Base-by-base conservation (phyloP, 2,329 filamentous ascomycete genomes). In the Malbranchea cinnamomea region DNA sequence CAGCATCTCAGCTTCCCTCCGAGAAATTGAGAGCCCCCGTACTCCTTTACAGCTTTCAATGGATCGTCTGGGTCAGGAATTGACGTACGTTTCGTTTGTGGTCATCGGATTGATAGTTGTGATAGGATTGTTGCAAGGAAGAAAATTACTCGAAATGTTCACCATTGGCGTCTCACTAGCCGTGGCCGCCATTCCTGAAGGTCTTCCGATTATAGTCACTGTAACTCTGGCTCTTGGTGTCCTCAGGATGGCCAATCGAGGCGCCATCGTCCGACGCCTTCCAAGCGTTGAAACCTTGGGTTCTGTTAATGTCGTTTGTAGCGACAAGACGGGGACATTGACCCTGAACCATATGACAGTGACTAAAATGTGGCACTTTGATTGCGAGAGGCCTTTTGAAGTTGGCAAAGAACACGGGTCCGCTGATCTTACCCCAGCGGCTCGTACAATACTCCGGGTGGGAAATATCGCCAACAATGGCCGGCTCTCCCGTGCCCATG, bases 281-380 rank as follows among this genome's bases (percentile, higher is more conserved):
- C 91, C 91, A 13, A 95, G 89, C 54, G 91, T 98, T 6, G 89
- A 98, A 53, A 98, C 89, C 1, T 61, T 98, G 4, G 91, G 91
- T 6, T 94, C 85, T n/a, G 89, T 98, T 35, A 98, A 95, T 46
- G 85, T 98, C n/a, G 83, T 98, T 5, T 98, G 91, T 60, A 94
- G 84, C 42, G 89, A 98, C 63, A 98, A 98, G 60, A 98, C 89
- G 24, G 83, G 87, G 18, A 98, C 89, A 2, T 61, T 98, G 37
- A 98, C 89, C 0, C 84, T 85, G 50, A 98, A 95, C 50, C 89
- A 98, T 50, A 95, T 98, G 89, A 92, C 89, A 1, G 84, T 84
- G 0, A 85, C 84, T 10, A 92, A 89, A 48, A 75, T 98, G 63
- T 98, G 89, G 89, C 81, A 87, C 50, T 92, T 92, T 52, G 82